These are phyloP conservation scores for Haematococcus lacustris DNA, from an alignment of 139 green algal species.

Conservation along the genomic window DNA sequence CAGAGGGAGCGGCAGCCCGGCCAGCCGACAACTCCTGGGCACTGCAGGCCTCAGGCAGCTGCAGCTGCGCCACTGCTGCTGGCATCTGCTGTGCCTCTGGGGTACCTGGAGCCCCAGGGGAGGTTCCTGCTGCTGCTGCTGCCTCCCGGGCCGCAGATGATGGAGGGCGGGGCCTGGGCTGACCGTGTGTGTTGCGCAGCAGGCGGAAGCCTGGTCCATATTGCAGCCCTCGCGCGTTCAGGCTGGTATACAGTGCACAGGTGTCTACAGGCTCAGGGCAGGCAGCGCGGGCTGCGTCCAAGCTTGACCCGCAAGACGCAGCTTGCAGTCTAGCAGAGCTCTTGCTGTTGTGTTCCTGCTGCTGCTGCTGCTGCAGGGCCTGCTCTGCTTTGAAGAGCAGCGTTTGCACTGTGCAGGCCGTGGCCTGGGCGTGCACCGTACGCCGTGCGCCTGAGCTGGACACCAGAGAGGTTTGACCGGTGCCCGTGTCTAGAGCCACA, in stretches of 20 bases:
- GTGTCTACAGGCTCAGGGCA: slow-evolving; percentile 21
- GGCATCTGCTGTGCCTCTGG: not conserved
- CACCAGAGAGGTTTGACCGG: not conserved
- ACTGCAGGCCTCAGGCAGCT: no score
- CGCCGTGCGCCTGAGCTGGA: not conserved
- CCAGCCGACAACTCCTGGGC: no score
- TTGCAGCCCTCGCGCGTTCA: slow-evolving; percentile 64
- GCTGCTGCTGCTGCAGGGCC: not conserved
- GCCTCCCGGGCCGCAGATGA: no score
- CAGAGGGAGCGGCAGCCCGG: not conserved
- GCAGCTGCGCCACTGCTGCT: not conserved
- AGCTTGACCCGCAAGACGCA: not conserved
- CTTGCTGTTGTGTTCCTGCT: not conserved
- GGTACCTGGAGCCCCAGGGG: slow-evolving; percentile 19
- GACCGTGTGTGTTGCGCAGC: no score
- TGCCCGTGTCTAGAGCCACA: not conserved
- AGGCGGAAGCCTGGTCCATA: slow-evolving; percentile 79
- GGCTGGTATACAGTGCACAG: slow-evolving; percentile 59
- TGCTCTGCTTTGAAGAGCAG: not conserved
- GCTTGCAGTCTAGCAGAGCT: not conserved
- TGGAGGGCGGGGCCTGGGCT: no score
- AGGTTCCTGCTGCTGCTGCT: no score
- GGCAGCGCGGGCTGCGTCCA: slow-evolving; percentile 9
- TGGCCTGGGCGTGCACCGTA: not conserved
- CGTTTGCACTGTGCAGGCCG: no score